Base-by-base conservation (phyloP, 2,329 filamentous ascomycete species). In the Aureobasidium sp. region DNA sequence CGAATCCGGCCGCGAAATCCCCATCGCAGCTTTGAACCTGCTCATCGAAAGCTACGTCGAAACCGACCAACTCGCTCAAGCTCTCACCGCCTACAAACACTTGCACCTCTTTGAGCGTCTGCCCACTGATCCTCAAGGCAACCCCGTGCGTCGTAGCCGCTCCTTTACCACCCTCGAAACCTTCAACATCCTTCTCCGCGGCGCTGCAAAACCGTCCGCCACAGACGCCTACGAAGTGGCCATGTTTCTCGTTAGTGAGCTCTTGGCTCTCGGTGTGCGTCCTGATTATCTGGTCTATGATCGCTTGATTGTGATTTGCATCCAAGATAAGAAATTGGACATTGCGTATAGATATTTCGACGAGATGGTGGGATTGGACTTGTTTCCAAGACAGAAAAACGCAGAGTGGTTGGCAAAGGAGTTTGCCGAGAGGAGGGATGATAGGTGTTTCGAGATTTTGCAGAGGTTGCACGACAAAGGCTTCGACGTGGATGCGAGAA, bases 281-380 rank as follows among this genome's bases (percentile, higher is more conserved):
- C 80, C 83, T 0, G 74, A 82, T 55, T 62, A 68, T n/a, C 59
- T 76, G 16, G 85, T 82, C 0, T 85, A 85, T 59, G 81, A 85
- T 59, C 71, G 77, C 4, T 68, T 86, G 10, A 76, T 85, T 14
- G 64, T 81, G 11, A 72, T 81, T 38, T 85, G 81, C 55, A 14
- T 66, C 24, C 56, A 56, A 53, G 62, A 64, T 7, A 58, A 41
- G 1, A 57, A 57, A 19, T 39, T 66, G 3, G 64, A 67, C 22
- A 62, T 61, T 59, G 61, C 65, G 1, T 64, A 61, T 48, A 58
- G 63, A 0, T 64, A 68, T 42, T 66, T 66, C 40, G 56, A 56
- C 10, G 65, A 68, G 37, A 68, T 68, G 65, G 61, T 61, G 29
- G 57, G 57, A 5, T 34, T 63, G 14, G 60, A 56, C 11, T 62